phyloP scores from a whole-genome alignment of 2,329 filamentous ascomycete genomes.

The Xylariaceae sp. region DNA sequence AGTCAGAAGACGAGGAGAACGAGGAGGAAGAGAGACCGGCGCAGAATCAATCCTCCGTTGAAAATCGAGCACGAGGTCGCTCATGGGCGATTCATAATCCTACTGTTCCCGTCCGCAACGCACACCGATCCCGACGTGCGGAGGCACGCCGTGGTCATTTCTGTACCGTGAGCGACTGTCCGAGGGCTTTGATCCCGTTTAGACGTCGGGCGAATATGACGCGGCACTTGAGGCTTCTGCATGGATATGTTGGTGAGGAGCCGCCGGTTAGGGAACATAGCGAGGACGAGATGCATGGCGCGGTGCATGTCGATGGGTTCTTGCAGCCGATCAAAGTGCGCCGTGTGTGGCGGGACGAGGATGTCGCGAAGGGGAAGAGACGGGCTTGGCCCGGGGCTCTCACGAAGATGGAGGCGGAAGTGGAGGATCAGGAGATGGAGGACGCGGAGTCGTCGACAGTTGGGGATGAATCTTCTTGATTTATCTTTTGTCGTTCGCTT shows the following conservation, averaged over 20 bases:
- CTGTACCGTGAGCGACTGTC: conserved; percentile 37
- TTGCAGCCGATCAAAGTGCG: conserved; percentile 48
- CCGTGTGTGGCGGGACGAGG: conserved; percentile 43
- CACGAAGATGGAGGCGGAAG: neutral
- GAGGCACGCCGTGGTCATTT: conserved; percentile 23
- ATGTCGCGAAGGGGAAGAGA: conserved; percentile 21
- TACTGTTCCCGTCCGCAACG: conserved; percentile 6
- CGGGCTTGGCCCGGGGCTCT: neutral
- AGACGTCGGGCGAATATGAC: conserved; percentile 32
- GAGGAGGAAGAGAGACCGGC: conserved; percentile 1
- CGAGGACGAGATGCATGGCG: conserved; percentile 53
- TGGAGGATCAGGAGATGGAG: neutral
- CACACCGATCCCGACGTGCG: conserved; percentile 22
- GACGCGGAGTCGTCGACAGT: conserved; percentile 6
- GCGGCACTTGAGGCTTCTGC: conserved; percentile 40
- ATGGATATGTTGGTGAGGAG: conserved; percentile 21
- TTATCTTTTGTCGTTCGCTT: neutral
- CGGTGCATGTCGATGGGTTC: conserved; percentile 64
- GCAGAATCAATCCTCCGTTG: neutral
- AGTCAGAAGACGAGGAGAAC: conserved; percentile 16
- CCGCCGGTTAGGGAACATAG: conserved; percentile 35
- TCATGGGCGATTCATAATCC: neutral
- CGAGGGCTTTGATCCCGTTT: conserved; percentile 34
- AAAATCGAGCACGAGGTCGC: conserved; percentile 3
- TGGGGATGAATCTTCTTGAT: neutral